Percentiles rank a stretch among this genome's conserved stretches.
Evolutionary conservation across 495 filamentous ascomycete genomes (phyloP).

Genomic region (Pyrenula aspistea): DNA sequence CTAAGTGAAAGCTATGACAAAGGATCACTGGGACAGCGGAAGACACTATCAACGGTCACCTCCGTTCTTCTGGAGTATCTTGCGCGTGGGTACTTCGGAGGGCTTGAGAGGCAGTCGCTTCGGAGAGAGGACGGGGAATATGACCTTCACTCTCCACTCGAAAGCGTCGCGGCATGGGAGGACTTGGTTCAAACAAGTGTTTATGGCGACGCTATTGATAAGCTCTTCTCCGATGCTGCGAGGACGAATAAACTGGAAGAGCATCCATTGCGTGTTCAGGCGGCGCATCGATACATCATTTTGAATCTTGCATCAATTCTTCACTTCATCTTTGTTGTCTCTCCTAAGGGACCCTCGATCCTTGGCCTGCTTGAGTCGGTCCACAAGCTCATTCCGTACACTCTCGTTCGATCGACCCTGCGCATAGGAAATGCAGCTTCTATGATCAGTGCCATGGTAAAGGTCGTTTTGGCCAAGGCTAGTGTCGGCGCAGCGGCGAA

Average conservation of each 20-base stretch:
- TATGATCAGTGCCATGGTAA: slow-evolving; percentile 55
- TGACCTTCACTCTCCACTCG: slow-evolving; percentile 36
- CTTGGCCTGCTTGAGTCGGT: slow-evolving; percentile 43
- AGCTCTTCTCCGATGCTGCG: slow-evolving; percentile 40
- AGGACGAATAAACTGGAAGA: slow-evolving; percentile 41
- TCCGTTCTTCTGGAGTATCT: slow-evolving; percentile 48
- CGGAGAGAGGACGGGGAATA: slow-evolving; percentile 27
- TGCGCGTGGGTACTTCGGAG: slow-evolving; percentile 41
- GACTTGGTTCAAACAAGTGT: slow-evolving; percentile 43
- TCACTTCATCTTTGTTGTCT: slow-evolving; percentile 49
- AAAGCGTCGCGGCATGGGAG: slow-evolving; percentile 41
- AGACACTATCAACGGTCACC: slow-evolving; percentile 51
- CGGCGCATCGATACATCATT: slow-evolving; percentile 40
- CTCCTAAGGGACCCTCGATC: slow-evolving; percentile 50
- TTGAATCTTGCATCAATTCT: slow-evolving; percentile 49
- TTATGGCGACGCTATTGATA: slow-evolving; percentile 45
- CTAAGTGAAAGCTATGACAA: slow-evolving; percentile 62
- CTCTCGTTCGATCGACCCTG: slow-evolving; percentile 46
- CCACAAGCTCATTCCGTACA: slow-evolving; percentile 48
- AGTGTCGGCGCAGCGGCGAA: slow-evolving; percentile 49
- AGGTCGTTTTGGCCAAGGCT: slow-evolving; percentile 50
- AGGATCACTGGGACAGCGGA: slow-evolving; percentile 47
- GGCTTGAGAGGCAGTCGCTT: slow-evolving; percentile 22
- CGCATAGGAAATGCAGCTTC: slow-evolving; percentile 55
- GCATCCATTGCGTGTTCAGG: slow-evolving; percentile 40